A percentile compares a stretch with the other conserved stretches of the same genome.
phyloP scores from a whole-genome alignment of 164 flowering plant species.

The Magnolia changhungtana region DNA sequence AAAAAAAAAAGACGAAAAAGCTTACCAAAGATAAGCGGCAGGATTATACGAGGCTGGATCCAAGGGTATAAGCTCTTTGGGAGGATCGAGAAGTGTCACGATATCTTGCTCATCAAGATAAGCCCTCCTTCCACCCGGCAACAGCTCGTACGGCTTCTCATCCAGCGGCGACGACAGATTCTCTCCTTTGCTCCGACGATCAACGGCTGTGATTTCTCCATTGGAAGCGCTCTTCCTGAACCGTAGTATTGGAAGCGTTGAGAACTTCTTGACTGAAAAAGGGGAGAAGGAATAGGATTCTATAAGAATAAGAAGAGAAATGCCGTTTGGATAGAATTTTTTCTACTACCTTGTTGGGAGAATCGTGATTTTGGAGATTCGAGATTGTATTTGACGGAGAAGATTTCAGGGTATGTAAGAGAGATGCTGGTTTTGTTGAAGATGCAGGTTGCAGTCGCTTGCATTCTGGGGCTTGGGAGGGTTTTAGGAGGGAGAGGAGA shows the following conservation, averaged over 20 bases:
- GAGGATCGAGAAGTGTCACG: slow-evolving; percentile 67
- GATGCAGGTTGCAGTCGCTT: slow-evolving; percentile 4
- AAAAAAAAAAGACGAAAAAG: not conserved
- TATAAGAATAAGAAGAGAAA: no score
- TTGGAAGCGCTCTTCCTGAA: not conserved
- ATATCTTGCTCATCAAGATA: slow-evolving; percentile 69
- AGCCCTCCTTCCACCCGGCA: slow-evolving; percentile 35
- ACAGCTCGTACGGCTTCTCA: slow-evolving; percentile 46
- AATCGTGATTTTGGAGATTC: slow-evolving; percentile 1
- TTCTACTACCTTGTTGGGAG: not conserved
- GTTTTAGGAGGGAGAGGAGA: slow-evolving; percentile 3
- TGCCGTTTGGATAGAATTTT: no score
- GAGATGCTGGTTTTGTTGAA: not conserved
- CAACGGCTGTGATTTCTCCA: slow-evolving; percentile 24
- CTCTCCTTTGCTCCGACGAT: slow-evolving; percentile 19
- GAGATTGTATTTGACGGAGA: slow-evolving; percentile 5
- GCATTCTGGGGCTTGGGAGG: slow-evolving; percentile 8
- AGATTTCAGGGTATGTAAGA: not conserved
- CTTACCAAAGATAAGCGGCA: slow-evolving; percentile 74
- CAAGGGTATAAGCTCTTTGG: slow-evolving; percentile 64
- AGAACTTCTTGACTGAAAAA: not conserved
- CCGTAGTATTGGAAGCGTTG: not conserved
- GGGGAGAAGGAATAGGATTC: not conserved
- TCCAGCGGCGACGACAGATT: slow-evolving; percentile 41
- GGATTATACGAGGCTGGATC: slow-evolving; percentile 73